phyloP scores from a whole-genome alignment of 371 early-diverging fungal species.

The Mucor irregularis region DNA sequence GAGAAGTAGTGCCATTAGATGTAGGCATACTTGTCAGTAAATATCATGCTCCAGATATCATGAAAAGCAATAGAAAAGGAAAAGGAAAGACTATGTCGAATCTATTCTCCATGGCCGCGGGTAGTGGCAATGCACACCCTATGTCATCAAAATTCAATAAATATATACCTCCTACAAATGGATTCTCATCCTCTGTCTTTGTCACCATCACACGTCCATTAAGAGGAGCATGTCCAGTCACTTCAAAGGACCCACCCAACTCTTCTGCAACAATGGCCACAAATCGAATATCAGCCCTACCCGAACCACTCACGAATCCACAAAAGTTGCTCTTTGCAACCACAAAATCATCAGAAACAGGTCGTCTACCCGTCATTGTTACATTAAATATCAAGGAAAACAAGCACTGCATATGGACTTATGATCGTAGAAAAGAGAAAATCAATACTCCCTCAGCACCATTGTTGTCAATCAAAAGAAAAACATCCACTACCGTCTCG shows the following conservation, averaged over 20 bases:
- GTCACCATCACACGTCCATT: slow-evolving; percentile 21
- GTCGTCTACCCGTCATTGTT: slow-evolving; percentile 15
- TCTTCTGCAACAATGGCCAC: too few species aligned
- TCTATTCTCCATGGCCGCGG: not conserved
- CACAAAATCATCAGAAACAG: not conserved
- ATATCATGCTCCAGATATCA: not conserved
- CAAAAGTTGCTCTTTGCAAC: slow-evolving; percentile 18
- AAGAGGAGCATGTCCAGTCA: slow-evolving; percentile 12
- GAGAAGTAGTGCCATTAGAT: slow-evolving; percentile 17
- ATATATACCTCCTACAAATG: slow-evolving; percentile 1
- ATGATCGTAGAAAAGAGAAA: slow-evolving; percentile 8
- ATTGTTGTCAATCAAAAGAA: not conserved
- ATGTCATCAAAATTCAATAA: not conserved
- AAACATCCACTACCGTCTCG: not conserved
- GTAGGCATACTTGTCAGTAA: slow-evolving; percentile 13
- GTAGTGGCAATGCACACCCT: slow-evolving; percentile 10
- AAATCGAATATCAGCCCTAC: not conserved
- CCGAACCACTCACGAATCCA: not conserved
- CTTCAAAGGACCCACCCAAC: not conserved
- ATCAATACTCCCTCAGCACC: not conserved
- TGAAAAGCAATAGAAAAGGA: not conserved
- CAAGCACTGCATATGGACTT: slow-evolving; percentile 20
- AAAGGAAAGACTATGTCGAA: not conserved
- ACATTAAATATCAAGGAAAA: slow-evolving; percentile 17
- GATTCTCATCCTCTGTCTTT: slow-evolving; percentile 12